A percentile compares a stretch with the other conserved stretches of the same genome.
phyloP scores from a whole-genome alignment of 176 grass and related monocot species.

The Carex cristatella region DNA sequence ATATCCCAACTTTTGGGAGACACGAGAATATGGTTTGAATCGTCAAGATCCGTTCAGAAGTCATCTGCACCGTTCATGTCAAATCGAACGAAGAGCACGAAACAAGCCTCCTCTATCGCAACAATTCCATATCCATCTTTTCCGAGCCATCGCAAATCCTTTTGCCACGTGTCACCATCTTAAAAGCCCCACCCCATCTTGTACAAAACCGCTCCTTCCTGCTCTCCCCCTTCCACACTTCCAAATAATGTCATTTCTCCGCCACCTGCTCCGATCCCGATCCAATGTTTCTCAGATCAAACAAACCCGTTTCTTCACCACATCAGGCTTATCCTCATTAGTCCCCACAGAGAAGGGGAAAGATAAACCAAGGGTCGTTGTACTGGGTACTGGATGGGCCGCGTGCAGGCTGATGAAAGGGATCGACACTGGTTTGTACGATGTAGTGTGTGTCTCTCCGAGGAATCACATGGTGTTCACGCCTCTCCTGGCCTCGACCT shows the following conservation, averaged over 20 bases:
- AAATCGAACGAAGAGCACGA: constrained; percentile 8
- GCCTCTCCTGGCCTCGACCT: constrained; percentile 93
- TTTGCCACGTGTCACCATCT: constrained; percentile 11
- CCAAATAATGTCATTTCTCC: constrained; percentile 28
- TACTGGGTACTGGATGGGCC: constrained; percentile 93
- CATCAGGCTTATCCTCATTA: constrained; percentile 36
- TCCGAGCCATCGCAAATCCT: background rate
- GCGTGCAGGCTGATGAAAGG: constrained; percentile 85
- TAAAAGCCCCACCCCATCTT: background rate
- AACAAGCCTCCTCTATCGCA: background rate
- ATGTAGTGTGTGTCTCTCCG: constrained; percentile 90
- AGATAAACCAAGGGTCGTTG: constrained; percentile 78
- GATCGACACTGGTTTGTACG: constrained; percentile 60
- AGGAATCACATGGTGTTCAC: constrained; percentile 99
- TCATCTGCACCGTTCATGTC: background rate
- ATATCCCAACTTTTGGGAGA: too few species aligned
- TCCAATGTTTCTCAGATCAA: constrained; percentile 11
- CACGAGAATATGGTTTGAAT: background rate
- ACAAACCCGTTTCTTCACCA: background rate
- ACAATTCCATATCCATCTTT: constrained; percentile 12
- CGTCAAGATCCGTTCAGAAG: background rate
- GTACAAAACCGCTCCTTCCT: constrained; percentile 32
- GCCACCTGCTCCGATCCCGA: constrained; percentile 8
- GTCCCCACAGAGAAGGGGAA: constrained; percentile 53
- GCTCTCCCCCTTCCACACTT: constrained; percentile 8